These are phyloP conservation scores for Cryptococcus amylolentus DNA, from an alignment of 1,284 basidiomycete genomes.

Conservation along the genomic window DNA sequence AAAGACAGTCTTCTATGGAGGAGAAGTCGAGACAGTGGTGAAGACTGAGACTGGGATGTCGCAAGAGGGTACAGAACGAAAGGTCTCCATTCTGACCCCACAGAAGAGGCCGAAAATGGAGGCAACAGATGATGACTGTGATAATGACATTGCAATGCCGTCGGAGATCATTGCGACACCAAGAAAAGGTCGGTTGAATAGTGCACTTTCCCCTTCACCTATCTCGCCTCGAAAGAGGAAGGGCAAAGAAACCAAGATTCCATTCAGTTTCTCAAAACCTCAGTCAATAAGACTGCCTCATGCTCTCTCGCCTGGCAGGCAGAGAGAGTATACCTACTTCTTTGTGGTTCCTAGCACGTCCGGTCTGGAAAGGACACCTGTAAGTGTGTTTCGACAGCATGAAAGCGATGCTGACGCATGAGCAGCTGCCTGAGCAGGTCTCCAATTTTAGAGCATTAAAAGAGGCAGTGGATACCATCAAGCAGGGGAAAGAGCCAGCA, in stretches of 20 bases:
- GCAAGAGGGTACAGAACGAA: neutral
- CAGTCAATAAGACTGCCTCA: slow-evolving; percentile 27
- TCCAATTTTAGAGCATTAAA: slow-evolving; percentile 25
- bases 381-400: slow-evolving; percentile 13
- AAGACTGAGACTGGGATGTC: neutral
- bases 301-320: neutral
- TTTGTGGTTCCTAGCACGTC: slow-evolving; percentile 50
- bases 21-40: slow-evolving; percentile 3
- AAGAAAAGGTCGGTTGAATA: neutral
- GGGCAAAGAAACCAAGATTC: neutral
- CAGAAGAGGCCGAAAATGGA: neutral
- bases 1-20: slow-evolving; percentile 15
- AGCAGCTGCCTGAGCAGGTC: slow-evolving; percentile 31
- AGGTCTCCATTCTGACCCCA: neutral
- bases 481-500: neutral
- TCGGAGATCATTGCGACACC: neutral
- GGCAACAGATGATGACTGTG: neutral
- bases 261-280: slow-evolving; percentile 35
- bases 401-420: neutral
- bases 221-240: neutral
- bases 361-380: slow-evolving; percentile 45
- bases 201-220: neutral
- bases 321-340: slow-evolving; percentile 37
- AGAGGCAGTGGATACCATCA: slow-evolving; percentile 16
- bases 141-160: neutral